Percentiles rank a stretch among this genome's conserved stretches.
Evolutionary conservation across 176 grass and related monocot species (phyloP).

Genomic region (Avena insularis): DNA sequence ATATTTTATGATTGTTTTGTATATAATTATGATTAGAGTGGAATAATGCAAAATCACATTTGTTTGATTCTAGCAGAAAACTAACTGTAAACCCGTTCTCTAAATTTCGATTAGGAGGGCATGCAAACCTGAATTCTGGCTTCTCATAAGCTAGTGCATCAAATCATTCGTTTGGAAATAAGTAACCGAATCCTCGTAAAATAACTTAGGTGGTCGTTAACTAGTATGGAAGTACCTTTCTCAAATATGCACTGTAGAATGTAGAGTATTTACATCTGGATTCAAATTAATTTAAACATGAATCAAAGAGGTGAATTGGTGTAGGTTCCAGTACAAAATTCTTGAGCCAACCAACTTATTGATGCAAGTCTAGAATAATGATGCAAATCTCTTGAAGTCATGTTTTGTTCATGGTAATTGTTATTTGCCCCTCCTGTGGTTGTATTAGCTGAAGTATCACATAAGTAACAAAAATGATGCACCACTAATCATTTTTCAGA

Average conservation of each 20-base stretch:
- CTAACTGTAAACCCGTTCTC: background rate
- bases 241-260: background rate
- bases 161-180: conserved; percentile 1
- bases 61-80: conserved; percentile 22
- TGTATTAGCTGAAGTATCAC: conserved; percentile 6
- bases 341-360: conserved; percentile 16
- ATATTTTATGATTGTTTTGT: background rate
- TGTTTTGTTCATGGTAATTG: conserved; percentile 5
- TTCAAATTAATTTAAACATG: conserved; percentile 14
- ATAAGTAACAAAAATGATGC: conserved; percentile 2
- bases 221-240: background rate
- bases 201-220: background rate
- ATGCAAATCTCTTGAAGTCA: conserved; percentile 6
- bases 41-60: background rate
- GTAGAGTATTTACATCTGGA: background rate
- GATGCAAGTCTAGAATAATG: conserved; percentile 15
- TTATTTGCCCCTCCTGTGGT: background rate
- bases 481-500: conserved; percentile 54
- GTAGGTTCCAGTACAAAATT: conserved; percentile 27
- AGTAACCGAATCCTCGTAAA: conserved; percentile 11
- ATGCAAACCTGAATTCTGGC: background rate
- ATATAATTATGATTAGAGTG: background rate
- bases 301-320: conserved; percentile 19
- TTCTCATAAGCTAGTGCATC: conserved; percentile 22
- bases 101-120: background rate